Evolutionary conservation across 2,329 filamentous ascomycete genomes (phyloP).

Genomic region (Dryadomyces quercivorus): DNA sequence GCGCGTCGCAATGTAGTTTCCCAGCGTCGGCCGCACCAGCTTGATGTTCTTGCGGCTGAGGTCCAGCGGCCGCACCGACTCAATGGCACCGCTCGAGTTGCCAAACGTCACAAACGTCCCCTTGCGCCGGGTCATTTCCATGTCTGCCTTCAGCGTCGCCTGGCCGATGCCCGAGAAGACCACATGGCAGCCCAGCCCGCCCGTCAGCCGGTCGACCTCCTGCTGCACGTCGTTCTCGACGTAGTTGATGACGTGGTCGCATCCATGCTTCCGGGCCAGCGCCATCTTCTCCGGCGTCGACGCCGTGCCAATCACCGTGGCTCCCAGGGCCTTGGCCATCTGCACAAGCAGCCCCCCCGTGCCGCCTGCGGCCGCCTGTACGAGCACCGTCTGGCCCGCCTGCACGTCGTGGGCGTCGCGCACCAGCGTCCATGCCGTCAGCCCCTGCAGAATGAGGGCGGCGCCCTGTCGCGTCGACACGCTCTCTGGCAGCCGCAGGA

Average conservation of each 20-base stretch:
- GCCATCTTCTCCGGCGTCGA: slow-evolving; percentile 61
- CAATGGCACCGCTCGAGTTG: slow-evolving; percentile 64
- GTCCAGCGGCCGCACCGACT: slow-evolving; percentile 42
- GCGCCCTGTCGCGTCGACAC: slow-evolving; percentile 52
- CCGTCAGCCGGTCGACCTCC: slow-evolving; percentile 56
- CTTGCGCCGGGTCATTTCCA: slow-evolving; percentile 63
- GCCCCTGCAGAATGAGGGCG: slow-evolving; percentile 61
- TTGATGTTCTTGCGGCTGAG: slow-evolving; percentile 64
- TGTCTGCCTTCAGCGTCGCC: slow-evolving; percentile 67
- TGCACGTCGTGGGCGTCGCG: slow-evolving; percentile 43
- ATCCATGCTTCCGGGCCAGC: slow-evolving; percentile 58
- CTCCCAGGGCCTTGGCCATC: slow-evolving; percentile 60
- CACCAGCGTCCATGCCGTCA: slow-evolving; percentile 71
- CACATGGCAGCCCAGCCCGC: slow-evolving; percentile 58
- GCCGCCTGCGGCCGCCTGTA: slow-evolving; percentile 78
- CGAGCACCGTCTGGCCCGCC: slow-evolving; percentile 44
- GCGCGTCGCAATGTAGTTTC: slow-evolving; percentile 54
- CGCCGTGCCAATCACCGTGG: slow-evolving; percentile 69
- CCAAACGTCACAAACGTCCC: slow-evolving; percentile 69
- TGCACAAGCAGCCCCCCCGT: slow-evolving; percentile 68
- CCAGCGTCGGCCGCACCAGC: slow-evolving; percentile 59
- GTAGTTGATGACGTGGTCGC: slow-evolving; percentile 63
- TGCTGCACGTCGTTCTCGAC: slow-evolving; percentile 40
- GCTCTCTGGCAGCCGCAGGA: slow-evolving; percentile 50
- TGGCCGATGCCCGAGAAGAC: slow-evolving; percentile 82